A percentile compares a stretch with the other conserved stretches of the same genome.
These are phyloP conservation scores for Penicillium cosmopolitanum DNA, from an alignment of 495 filamentous ascomycete species.

Conservation along the genomic window DNA sequence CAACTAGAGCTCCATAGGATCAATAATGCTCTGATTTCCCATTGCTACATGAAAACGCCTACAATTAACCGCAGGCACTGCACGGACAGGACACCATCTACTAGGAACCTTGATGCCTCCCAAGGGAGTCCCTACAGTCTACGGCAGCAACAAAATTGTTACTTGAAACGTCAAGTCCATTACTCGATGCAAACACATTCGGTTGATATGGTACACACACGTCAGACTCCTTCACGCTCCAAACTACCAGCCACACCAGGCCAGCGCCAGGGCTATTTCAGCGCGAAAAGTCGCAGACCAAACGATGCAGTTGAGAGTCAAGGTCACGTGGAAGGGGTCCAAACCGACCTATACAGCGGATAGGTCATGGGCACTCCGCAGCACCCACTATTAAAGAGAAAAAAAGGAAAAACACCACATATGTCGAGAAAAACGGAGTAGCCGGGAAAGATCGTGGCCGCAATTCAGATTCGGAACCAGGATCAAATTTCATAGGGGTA, in stretches of 20 bases:
- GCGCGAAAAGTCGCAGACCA: slow-evolving; percentile 15
- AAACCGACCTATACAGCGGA: slow-evolving; percentile 45
- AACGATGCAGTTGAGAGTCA: not conserved
- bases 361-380: slow-evolving; percentile 36
- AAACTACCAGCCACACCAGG: not conserved
- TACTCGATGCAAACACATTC: slow-evolving; percentile 25
- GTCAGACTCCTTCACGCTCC: slow-evolving; percentile 8
- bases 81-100: too few relatives aligned
- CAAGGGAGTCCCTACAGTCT: not conserved
- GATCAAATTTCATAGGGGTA: slow-evolving; percentile 34
- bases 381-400: slow-evolving; percentile 15
- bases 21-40: too few relatives aligned
- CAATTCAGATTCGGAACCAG: slow-evolving; percentile 17
- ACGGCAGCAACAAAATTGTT: not conserved
- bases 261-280: not conserved
- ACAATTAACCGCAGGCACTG: too few relatives aligned
- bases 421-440: slow-evolving; percentile 31
- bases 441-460: slow-evolving; percentile 20
- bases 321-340: slow-evolving; percentile 11
- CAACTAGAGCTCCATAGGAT: too few relatives aligned
- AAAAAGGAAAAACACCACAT: slow-evolving; percentile 27
- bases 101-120: too few relatives aligned
- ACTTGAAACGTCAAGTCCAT: slow-evolving; percentile 11
- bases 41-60: too few relatives aligned
- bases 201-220: slow-evolving; percentile 29